These are phyloP conservation scores for Durotheca rogersii DNA, from an alignment of 495 filamentous ascomycete species.

Conservation along the genomic window DNA sequence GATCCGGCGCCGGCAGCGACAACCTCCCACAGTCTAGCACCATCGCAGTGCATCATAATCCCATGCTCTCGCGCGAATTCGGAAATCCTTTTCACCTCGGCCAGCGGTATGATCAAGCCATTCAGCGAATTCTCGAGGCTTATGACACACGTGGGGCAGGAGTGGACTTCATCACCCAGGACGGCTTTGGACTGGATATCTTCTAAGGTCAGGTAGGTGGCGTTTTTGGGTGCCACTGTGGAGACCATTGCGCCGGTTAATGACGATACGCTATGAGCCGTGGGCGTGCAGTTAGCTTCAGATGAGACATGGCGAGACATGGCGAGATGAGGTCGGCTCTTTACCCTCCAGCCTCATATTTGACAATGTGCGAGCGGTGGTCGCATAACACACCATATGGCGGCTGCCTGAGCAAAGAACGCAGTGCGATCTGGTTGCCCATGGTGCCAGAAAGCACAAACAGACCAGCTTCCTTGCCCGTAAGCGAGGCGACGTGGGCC, in stretches of 20 bases:
- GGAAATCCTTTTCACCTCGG: slow-evolving; percentile 61
- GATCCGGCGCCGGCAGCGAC: slow-evolving; percentile 55
- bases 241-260: slow-evolving; percentile 59
- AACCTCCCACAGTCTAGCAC: slow-evolving; percentile 78
- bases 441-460: slow-evolving; percentile 89
- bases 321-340: too few species aligned
- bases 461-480: slow-evolving; percentile 69
- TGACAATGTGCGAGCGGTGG: slow-evolving; percentile 63
- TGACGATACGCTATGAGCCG: slow-evolving; percentile 45
- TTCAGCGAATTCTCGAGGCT: slow-evolving; percentile 78
- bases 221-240: slow-evolving; percentile 59
- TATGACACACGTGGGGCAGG: slow-evolving; percentile 69
- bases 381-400: slow-evolving; percentile 73
- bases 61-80: slow-evolving; percentile 63
- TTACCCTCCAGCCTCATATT: slow-evolving; percentile 71
- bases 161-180: slow-evolving; percentile 48
- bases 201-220: slow-evolving; percentile 66
- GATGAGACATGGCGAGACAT: not conserved
- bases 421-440: slow-evolving; percentile 78
- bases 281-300: slow-evolving; percentile 10
- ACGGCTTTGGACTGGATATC: slow-evolving; percentile 60
- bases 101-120: slow-evolving; percentile 70
- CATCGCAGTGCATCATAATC: slow-evolving; percentile 75
- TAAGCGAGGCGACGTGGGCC: slow-evolving; percentile 64
- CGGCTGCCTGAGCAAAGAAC: slow-evolving; percentile 66